A percentile compares a stretch with the other conserved stretches of the same genome.
These are phyloP conservation scores for Biancaea sappan DNA, from an alignment of 306 rosid species.

Conservation along the genomic window DNA sequence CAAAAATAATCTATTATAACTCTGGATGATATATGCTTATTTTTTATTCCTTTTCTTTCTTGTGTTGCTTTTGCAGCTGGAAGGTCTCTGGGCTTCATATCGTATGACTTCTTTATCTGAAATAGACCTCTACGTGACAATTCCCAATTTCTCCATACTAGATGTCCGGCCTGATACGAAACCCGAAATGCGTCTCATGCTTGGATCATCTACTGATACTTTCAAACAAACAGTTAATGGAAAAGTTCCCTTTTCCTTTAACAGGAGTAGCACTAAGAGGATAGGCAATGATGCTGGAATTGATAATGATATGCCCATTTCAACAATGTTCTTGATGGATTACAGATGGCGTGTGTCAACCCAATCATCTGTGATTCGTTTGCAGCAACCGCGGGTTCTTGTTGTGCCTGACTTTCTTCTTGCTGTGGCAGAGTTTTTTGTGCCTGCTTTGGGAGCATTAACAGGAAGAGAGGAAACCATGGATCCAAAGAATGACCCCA, in stretches of 20 bases:
- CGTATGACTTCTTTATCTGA: conserved; percentile 93
- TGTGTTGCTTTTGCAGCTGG: conserved; percentile 66
- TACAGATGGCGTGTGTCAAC: conserved; percentile 84
- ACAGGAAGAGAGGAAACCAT: conserved; percentile 91
- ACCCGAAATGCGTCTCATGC: conserved; percentile 99
- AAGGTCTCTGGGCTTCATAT: conserved; percentile 95
- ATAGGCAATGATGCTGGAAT: conserved; percentile 44
- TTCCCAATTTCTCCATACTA: conserved; percentile 81
- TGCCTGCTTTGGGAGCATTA: conserved; percentile 84
- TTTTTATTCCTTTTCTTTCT: conserved; percentile 16
- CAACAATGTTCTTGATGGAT: conserved; percentile 94
- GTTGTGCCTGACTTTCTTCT: conserved; percentile 97
- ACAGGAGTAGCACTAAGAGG: conserved; percentile 54
- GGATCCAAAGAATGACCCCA: conserved; percentile 90
- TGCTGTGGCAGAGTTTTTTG: conserved; percentile 93
- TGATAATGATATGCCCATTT: conserved; percentile 64
- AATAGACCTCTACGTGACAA: conserved; percentile 82
- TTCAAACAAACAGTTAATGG: conserved; percentile 66
- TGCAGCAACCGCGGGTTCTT: conserved; percentile 96
- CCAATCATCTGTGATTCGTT: conserved; percentile 80
- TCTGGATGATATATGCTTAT: conserved; percentile 19
- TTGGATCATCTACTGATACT: conserved; percentile 86
- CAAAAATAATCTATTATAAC: neutral
- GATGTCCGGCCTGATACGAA: conserved; percentile 86
- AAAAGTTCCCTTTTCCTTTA: conserved; percentile 54